phyloP scores from a whole-genome alignment of 345 rosid genomes.

The Cardiospermum halicacabum region DNA sequence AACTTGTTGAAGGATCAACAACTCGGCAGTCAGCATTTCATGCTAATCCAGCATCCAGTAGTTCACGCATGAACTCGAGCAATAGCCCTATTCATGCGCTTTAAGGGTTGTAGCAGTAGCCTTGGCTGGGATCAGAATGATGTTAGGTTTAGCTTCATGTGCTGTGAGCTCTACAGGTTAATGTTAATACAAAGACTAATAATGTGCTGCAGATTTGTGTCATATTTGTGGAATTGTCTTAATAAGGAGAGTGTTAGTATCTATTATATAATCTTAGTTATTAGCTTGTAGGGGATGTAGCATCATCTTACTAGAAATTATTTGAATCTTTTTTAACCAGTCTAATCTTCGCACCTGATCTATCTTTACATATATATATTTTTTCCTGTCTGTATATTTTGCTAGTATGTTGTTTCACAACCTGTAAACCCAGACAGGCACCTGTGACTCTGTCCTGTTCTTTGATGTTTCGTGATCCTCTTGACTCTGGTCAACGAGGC shows the following conservation, averaged over 20 bases:
- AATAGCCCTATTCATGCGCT: conserved; percentile 63
- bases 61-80: conserved; percentile 42
- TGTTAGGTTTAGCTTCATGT: conserved; percentile 21
- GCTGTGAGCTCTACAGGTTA: conserved; percentile 21
- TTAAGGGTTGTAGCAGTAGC: conserved; percentile 19
- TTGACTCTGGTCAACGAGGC: no score
- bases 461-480: no score
- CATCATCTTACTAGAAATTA: conserved; percentile 30
- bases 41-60: conserved; percentile 58
- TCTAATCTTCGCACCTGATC: not conserved
- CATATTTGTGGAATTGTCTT: conserved; percentile 26
- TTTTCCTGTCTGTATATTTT: no score
- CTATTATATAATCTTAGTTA: conserved; percentile 13
- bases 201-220: conserved; percentile 30
- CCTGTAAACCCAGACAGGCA: no score
- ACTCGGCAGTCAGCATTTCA: conserved; percentile 94
- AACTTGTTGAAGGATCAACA: conserved; percentile 61
- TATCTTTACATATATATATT: no score
- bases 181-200: conserved; percentile 31
- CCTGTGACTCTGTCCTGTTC: no score
- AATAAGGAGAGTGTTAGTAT: conserved; percentile 20
- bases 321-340: conserved; percentile 27
- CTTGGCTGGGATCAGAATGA: conserved; percentile 9
- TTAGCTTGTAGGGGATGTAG: conserved; percentile 31
- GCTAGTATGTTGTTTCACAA: not conserved